Base-by-base conservation (phyloP, 2,329 filamentous ascomycete species). In the Nigrospora osmanthi region DNA sequence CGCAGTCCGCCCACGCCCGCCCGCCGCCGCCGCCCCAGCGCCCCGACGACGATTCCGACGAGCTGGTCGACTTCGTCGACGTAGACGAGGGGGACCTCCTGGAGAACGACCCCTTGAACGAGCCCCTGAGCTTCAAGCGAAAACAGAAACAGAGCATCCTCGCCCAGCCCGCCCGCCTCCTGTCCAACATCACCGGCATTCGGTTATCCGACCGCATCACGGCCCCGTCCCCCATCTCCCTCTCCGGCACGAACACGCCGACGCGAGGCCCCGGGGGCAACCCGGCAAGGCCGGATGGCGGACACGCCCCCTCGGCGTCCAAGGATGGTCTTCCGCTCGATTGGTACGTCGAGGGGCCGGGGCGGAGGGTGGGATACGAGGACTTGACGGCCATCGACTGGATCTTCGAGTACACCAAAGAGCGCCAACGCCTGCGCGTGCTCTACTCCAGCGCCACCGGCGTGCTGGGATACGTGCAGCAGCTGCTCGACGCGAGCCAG, bases 391-490 rank as follows among this genome's bases (percentile, higher is more conserved):
- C 93, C 47, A 98, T 98, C 62, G 93, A 98, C 70, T 98, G 93
- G 93, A 97, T 97, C 60, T 97, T 95, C 57, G 93, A 98, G 65
- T 95, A 97, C 61, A 93, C 87, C 43, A 96, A 96, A 64, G 93
- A 98, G 68, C 81, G 93, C 16, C 89, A 95, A 63, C 81, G 93
- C 19, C 70, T 94, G 57, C 80, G 89, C n/a, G 78, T 85, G 30
- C 71, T 98, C 16, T 78, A 81, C 45, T 79, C 85, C 0, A 80
- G 77, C 55, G 77, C 81, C 9, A 74, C 78, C 16, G 87, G 89
- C 0, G 48, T 38, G 23, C 33, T 90, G 16, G 89, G 89, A 12
- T 81, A 89, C 55, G 57, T 85, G 44, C 82, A 78, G 49, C 81
- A 85, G 52, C 68, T 94, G 19, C 72, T 88, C 14, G 93, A 98